Base-by-base conservation (phyloP, 371 early-diverging fungal genomes). In the Encephalitozoon hellem region DNA sequence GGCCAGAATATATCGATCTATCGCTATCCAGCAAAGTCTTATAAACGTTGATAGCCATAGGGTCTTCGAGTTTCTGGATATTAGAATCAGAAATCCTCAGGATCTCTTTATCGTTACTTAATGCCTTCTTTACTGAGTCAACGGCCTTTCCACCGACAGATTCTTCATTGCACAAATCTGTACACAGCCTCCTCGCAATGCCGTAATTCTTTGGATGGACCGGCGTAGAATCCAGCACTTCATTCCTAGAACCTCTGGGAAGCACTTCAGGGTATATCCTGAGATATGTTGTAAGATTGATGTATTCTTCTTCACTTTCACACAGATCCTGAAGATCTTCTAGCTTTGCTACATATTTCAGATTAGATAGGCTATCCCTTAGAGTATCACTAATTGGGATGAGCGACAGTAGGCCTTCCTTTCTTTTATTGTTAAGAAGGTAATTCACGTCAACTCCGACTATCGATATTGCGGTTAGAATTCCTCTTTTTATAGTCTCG, bases 1-100 rank as follows among this genome's bases (percentile, higher is more conserved):
- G 38, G 2, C 79, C 82, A 11, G 51, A 39, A 67, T 76, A 81
- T 65, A 32, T 53, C 2, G 59, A 26, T 30, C 47, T 52, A 9
- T 39, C 21, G 18, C 45, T 9, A 43, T 67, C 8, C n/a, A 6
- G 4, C 8, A 71, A 21, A 12, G 59, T 63, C n/a, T 21, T 38
- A 34, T 38, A 59, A 30, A 59, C 38, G 5, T 59, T 28, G 21
- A 34, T 38, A 18, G 38, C 6, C 8, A 59, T 12, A 21, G 49
- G 49, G 18, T 47, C 49, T 2, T 4, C n/a, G 18, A 2, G 18
- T 47, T 47, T 21, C 18, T 3, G 18, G 18, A 47, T 18, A 2
- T 15, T 18, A 18, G 49, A 15, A 15, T 3, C 21, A n/a, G 34
- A 30, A 1, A 3, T 54, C 34, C 5, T 43, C 6, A 34, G 25